Base-by-base conservation (phyloP, 2,329 filamentous ascomycete species). In the Curvularia eragrostidis region DNA sequence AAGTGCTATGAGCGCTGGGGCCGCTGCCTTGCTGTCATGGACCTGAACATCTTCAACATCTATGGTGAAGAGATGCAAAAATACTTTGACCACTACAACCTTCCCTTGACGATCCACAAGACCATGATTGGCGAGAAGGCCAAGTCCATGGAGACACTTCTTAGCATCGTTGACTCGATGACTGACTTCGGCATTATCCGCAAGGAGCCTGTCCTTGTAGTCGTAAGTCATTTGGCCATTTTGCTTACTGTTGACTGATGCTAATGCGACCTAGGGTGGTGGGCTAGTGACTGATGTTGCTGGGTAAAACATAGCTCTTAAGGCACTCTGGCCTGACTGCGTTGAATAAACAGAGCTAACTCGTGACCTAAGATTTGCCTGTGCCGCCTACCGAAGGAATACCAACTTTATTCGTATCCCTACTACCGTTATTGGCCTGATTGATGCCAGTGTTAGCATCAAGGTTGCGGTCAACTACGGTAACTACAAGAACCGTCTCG, bases 401-500 rank as follows among this genome's bases (percentile, higher is more conserved):
- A 91, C 89, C 42, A 90, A 90, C 77, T 91, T 84, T 78, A 90
- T 91, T 70, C 87, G 89, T 47, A 84, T 91, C 8, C 89, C 89
- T 1, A 91, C 89, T 0, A 91, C 89, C 0, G 86, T 91, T 62
- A 91, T 91, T 69, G 89, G 89, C 9, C 80, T 91, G 47, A 91
- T 91, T 59, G 89, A 91, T 69, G 89, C 89, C 3, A 89, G 87
- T 18, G 89, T 91, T 49, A 89, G 86, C 34, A 91, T 91, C 80
- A 91, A 91, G 72, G 89, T 91, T n/a, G 89, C 87, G 12, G 88
- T 91, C 68, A 91, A 91, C 79, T 90, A 91, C 68, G 88, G 87
- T 72, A 86, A 87, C 73, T 89, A 90, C 81, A 91, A 91, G 82
- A 91, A 91, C 77, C 82, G 88, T 12, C 83, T 91, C 0, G 88